These are phyloP conservation scores for Botrytis deweyae DNA, from an alignment of 2,329 filamentous ascomycete genomes.

Conservation along the genomic window DNA sequence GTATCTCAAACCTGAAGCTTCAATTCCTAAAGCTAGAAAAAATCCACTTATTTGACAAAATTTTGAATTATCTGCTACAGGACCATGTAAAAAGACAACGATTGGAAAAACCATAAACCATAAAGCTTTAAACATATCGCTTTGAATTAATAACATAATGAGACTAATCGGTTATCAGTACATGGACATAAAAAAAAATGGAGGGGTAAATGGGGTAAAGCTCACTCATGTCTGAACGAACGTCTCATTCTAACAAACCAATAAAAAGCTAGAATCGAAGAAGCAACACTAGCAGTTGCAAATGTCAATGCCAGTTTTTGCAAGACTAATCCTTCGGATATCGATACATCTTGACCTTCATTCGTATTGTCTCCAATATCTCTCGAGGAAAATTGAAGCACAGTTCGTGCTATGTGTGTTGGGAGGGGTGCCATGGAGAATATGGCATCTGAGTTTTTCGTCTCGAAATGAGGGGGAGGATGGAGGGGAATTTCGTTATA, in stretches of 20 bases:
- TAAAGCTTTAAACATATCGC: constrained; percentile 67
- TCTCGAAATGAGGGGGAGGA: constrained; percentile 1
- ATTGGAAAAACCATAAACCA: constrained; percentile 68
- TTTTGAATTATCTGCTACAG: constrained; percentile 49
- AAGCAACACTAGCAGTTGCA: constrained; percentile 55
- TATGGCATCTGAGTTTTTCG: not conserved
- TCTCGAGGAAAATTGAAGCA: constrained; percentile 22
- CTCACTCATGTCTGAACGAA: constrained; percentile 71
- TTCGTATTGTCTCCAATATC: constrained; percentile 24
- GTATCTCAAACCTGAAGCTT: constrained; percentile 54
- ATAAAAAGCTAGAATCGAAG: constrained; percentile 59
- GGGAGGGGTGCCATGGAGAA: constrained; percentile 32
- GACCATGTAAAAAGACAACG: constrained; percentile 54
- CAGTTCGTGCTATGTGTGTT: constrained; percentile 23
- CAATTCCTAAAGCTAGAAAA: constrained; percentile 63
- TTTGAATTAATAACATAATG: constrained; percentile 71
- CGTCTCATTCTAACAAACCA: constrained; percentile 74
- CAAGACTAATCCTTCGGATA: constrained; percentile 29
- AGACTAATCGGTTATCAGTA: constrained; percentile 49
- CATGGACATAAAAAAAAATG: constrained; percentile 2
- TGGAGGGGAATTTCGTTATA: constrained; percentile 6
- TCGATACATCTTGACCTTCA: constrained; percentile 22
- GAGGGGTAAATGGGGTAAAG: constrained; percentile 1
- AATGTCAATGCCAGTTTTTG: constrained; percentile 42
- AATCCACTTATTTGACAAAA: constrained; percentile 71